phyloP scores from a whole-genome alignment of 1,139 yeast genomes.

The Blastobotrys elegans region DNA sequence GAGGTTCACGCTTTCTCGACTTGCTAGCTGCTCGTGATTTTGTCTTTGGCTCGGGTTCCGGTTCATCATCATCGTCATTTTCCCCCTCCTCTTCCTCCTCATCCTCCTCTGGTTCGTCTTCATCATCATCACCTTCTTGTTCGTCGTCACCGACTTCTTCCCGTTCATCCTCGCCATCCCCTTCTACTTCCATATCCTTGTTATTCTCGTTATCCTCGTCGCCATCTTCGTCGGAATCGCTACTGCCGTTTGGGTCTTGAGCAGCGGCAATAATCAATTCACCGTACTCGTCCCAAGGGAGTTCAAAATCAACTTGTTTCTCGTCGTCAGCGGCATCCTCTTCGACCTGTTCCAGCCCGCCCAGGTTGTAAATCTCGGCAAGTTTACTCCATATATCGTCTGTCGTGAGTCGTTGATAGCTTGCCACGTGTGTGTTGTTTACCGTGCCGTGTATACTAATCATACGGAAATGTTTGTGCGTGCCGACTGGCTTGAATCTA shows the following conservation, averaged over 20 bases:
- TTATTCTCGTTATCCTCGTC: conserved; percentile 14
- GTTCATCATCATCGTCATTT: conserved; percentile 20
- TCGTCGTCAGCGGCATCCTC: conserved; percentile 25
- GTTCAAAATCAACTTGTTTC: conserved; percentile 34
- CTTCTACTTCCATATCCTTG: neutral
- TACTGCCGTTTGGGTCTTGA: conserved; percentile 22
- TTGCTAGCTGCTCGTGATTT: neutral
- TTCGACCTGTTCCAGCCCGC: conserved; percentile 51
- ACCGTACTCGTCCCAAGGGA: conserved; percentile 45
- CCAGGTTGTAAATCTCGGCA: conserved; percentile 48
- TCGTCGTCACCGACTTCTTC: conserved; percentile 5
- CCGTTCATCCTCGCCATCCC: conserved; percentile 3
- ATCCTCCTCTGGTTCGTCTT: conserved; percentile 18
- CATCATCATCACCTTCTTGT: conserved; percentile 7
- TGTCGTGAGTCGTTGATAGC: conserved; percentile 34
- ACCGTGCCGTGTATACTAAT: conserved; percentile 48
- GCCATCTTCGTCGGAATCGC: conserved; percentile 2
- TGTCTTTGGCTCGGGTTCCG: conserved; percentile 11
- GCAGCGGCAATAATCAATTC: conserved; percentile 40
- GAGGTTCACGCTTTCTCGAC: neutral
- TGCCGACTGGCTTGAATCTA: conserved; percentile 64
- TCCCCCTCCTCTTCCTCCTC: conserved; percentile 18
- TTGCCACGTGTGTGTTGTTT: conserved; percentile 35
- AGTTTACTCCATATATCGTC: conserved; percentile 58
- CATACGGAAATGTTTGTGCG: conserved; percentile 56